Conservation (phyloP, 1,139 yeast genomes). For the Oligophagozyma castellii region DNA sequence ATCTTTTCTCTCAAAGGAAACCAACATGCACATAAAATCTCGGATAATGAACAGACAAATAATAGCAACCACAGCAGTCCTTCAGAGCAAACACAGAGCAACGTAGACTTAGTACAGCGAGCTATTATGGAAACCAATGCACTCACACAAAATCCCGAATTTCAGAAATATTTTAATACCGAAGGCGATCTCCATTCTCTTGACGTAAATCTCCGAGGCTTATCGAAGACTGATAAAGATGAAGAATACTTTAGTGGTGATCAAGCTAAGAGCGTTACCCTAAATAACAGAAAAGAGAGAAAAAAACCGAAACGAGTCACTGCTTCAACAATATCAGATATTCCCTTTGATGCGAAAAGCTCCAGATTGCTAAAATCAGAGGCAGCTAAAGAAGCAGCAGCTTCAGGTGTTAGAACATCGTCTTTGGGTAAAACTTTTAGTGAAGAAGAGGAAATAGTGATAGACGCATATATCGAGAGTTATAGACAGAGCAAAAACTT, state of each 20-base stretch:
- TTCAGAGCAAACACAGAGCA: too few species aligned
- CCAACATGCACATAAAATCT: too few species aligned
- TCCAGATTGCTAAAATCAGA: neutral
- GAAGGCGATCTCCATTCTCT: too few species aligned
- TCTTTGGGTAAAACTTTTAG: constrained; percentile 24
- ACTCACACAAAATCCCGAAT: neutral
- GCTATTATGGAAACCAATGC: neutral
- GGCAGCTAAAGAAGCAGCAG: neutral
- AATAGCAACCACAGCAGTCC: too few species aligned
- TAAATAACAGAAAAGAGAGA: neutral
- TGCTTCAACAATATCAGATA: neutral
- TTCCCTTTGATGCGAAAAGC: neutral
- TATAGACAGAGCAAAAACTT: constrained; percentile 51
- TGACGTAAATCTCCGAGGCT: too few species aligned
- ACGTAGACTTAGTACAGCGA: neutral
- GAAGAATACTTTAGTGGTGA: neutral
- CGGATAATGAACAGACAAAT: too few species aligned
- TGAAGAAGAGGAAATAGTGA: constrained; percentile 50
- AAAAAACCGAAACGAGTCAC: neutral
- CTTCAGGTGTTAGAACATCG: constrained; percentile 15
- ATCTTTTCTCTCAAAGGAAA: too few species aligned
- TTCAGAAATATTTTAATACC: neutral
- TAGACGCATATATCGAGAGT: constrained; percentile 57
- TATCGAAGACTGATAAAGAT: neutral
- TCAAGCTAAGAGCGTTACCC: neutral